Conservation (phyloP, 2,329 filamentous ascomycete species). For the Fusarium pininemorale region DNA sequence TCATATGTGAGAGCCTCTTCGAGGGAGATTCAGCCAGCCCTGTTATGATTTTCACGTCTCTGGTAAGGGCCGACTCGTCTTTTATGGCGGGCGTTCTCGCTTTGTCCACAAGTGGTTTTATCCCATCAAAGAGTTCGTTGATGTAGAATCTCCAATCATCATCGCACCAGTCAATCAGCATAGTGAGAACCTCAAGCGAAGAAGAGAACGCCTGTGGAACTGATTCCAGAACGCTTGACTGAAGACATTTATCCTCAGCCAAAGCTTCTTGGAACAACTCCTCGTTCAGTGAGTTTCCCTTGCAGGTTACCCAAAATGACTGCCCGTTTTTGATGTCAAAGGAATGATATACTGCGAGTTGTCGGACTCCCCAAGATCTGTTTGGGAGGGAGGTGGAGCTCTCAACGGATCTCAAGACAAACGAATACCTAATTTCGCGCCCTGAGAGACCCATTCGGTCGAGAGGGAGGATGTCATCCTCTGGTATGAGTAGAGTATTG, state of each 20-base stretch:
- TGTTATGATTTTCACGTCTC: background rate
- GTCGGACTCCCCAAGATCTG: background rate
- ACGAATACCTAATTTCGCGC: conserved; percentile 23
- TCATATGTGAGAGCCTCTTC: background rate
- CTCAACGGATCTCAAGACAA: conserved; percentile 27
- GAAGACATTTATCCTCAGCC: background rate
- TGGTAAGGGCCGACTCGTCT: background rate
- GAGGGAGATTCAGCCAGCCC: background rate
- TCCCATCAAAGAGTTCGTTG: conserved; percentile 5
- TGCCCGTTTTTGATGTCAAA: conserved; percentile 18
- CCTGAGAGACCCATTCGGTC: conserved; percentile 11
- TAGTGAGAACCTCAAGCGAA: background rate
- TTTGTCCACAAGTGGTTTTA: background rate
- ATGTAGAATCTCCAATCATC: conserved; percentile 27
- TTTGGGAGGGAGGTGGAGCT: background rate
- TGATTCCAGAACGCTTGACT: background rate
- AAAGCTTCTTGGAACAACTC: background rate
- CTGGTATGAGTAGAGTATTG: conserved; percentile 3
- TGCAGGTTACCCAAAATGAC: conserved; percentile 14
- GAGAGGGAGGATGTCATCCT: background rate
- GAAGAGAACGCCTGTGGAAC: background rate
- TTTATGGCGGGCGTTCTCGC: background rate
- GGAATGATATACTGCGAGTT: conserved; percentile 29
- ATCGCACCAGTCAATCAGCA: conserved; percentile 30
- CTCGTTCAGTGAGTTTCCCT: conserved; percentile 16